Base-by-base conservation (phyloP, 768 basidiomycete species). In the Leccinum rimulosum region DNA sequence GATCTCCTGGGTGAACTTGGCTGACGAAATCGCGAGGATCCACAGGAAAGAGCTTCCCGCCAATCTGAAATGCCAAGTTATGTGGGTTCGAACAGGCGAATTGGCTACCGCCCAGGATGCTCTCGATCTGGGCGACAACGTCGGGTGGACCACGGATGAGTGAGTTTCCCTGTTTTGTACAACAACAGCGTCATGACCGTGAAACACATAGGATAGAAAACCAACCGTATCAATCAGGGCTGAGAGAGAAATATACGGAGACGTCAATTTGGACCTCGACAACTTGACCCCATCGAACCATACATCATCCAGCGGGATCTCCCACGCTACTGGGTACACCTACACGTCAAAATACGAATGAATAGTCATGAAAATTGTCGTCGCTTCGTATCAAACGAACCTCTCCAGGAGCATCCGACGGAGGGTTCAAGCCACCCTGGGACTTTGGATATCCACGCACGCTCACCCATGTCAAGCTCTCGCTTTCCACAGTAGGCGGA, bases 71-170 rank as follows among this genome's bases (percentile, higher is more conserved):
- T 1, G 80, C 73, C 27, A 91, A 75, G 0, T 75, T 84, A 65
- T 91, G 90, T 0, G 86, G 80, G 14, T 77, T 75, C 0, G 79
- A 68, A 70, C 90, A 91, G 12, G 80, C 71, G 65, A 88, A 88
- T 1, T 76, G 75, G 15, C 77, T 75, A 17, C 67, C 69, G 10
- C 80, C 81, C 1, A 87, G 70, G 35, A 53, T 55, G n/a, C 61
- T 68, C 6, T 64, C 54, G 54, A 91, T 86, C n/a, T 70, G 61
- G 0, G 73, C 59, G 12, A 92, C 74, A 9, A 90, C 79, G 60
- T 92, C 90, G 5, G 78, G 69, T 0, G 89, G 90, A 9, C 89
- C 90, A 25, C 90, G 87, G 55, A 93, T 78, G 47, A 89, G 80
- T 9, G 89, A 90, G 73, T 85, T 91, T 0, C 91, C 90, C 88